phyloP scores from a whole-genome alignment of 768 basidiomycete genomes.

The Pleurotus salmoneostramineus region DNA sequence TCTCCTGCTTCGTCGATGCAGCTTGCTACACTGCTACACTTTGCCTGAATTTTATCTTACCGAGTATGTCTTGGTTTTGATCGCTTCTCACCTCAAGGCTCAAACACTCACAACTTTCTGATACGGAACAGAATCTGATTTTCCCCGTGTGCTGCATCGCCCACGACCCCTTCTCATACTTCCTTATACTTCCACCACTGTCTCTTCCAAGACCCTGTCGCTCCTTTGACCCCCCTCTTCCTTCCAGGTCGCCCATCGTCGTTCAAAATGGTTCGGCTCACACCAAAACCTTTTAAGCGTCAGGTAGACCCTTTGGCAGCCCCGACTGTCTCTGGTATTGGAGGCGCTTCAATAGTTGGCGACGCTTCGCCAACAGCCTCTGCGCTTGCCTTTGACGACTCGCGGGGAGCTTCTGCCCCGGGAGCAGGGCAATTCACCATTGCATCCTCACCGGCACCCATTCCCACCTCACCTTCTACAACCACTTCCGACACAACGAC shows the following conservation, averaged over 20 bases:
- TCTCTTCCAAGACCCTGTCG: conserved; percentile 5
- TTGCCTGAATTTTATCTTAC: background rate
- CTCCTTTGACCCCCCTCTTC: conserved; percentile 1
- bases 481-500: background rate
- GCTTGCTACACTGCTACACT: background rate
- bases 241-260: background rate
- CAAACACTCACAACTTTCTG: background rate
- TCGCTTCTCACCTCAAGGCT: background rate
- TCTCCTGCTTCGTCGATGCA: background rate
- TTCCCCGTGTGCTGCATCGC: background rate
- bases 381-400: background rate
- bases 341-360: background rate
- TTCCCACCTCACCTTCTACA: background rate
- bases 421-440: background rate
- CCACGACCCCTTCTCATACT: background rate
- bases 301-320: background rate
- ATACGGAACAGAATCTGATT: background rate
- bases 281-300: conserved; percentile 1
- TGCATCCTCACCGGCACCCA: background rate
- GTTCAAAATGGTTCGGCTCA: background rate
- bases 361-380: background rate
- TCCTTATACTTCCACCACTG: background rate
- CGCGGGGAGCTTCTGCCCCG: background rate
- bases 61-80: background rate
- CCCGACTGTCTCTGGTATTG: background rate